Percentiles rank a stretch among this genome's conserved stretches.
Conservation (phyloP, 768 basidiomycete species). For the Naganishia antarctica region DNA sequence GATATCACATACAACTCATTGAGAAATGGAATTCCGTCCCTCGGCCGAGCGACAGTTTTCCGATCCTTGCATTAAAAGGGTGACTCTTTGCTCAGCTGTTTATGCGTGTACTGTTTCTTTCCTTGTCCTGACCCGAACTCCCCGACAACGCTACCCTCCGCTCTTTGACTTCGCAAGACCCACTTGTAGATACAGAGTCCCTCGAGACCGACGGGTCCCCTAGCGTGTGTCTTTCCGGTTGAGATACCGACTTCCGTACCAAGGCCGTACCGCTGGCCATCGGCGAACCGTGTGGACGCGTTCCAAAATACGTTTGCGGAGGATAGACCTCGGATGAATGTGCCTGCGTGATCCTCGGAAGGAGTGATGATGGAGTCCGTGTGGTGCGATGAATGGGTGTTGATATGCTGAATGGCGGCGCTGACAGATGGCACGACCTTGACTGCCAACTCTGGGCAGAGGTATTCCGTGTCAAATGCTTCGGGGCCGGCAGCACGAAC, state of each 20-base stretch:
- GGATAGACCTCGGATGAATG: conserved; percentile 82
- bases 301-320: conserved; percentile 90
- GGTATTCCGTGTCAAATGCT: conserved; percentile 82
- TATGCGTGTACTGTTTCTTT: conserved; percentile 61
- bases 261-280: conserved; percentile 93
- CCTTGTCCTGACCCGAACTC: conserved; percentile 72
- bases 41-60: too few relatives aligned
- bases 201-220: conserved; percentile 92
- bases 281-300: conserved; percentile 90
- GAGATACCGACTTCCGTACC: conserved; percentile 98
- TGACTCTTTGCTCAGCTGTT: conserved; percentile 37
- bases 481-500: conserved; percentile 57
- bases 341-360: conserved; percentile 56
- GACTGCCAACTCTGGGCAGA: conserved; percentile 78
- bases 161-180: conserved; percentile 70
- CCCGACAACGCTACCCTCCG: conserved; percentile 72
- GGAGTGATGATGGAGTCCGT: conserved; percentile 92
- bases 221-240: conserved; percentile 91
- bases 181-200: conserved; percentile 96
- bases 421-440: conserved; percentile 65
- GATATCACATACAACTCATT: too few relatives aligned
- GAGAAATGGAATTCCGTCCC: too few relatives aligned
- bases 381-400: conserved; percentile 87
- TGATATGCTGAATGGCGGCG: conserved; percentile 80
- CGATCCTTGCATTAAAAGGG: conserved; percentile 37